Evolutionary conservation across 257 asterid genomes (phyloP), one percentile per base, ranked within the genome.

Genomic region (Solanum pennellii): DNA sequence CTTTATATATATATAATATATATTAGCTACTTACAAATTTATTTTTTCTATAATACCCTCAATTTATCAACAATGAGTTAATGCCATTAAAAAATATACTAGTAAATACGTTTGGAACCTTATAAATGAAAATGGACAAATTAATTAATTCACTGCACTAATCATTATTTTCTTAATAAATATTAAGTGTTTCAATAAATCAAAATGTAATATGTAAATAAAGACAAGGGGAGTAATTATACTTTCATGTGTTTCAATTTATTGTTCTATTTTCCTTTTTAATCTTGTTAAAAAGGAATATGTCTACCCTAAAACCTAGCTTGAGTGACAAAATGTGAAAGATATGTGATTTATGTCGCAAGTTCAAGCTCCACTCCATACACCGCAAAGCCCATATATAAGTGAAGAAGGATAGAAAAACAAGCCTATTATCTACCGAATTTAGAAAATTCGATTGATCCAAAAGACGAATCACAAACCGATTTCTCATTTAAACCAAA

Each of bases 381-480:
- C 23, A 16, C 18, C 7, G 1, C 62, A 52, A 52, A 52, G 23
- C 8, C 1, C 23, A 9, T 52, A 52, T 2, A 6, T 52, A 52
- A 16, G 62, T 2, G 0, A 0, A 52, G 0, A 52, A 52, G n/a
- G 23, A 0, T 52, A 52, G 18, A 52, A 16, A 0, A 3, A 39
- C 1, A 3, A 0, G 18, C 0, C 23, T 23, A 52, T 16, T 52
- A 52, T 52, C 23, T 9, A 16, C 62, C 10, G 0, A 52, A 3
- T 52, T 1, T 16, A 52, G 0, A 52, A 16, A 0, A 2, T 52
- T 0, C 16, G 62, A 52, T 20, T 42, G 45, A 3, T 42, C 23
- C 20, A 52, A 52, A 52, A 6, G 7, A 9, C 4, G 3, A 1
- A 3, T 52, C n/a, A 52, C 62, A 7, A 21, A 52, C 1, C 3